These are phyloP conservation scores for Dryas drummondii DNA, from an alignment of 306 rosid genomes.

Conservation along the genomic window DNA sequence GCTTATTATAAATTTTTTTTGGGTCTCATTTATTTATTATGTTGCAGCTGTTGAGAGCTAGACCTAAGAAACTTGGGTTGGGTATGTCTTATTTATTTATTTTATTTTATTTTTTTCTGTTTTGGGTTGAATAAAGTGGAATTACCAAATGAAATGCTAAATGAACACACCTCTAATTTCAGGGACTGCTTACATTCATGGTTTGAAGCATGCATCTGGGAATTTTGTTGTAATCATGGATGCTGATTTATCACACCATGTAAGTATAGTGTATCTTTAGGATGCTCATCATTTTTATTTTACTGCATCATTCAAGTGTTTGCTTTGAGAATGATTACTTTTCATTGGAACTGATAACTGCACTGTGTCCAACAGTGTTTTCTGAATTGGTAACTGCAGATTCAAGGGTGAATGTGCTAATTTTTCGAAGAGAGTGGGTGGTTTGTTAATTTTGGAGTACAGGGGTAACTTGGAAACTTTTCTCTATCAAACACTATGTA, in stretches of 20 bases:
- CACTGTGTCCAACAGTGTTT: neutral
- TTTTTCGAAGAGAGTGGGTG: neutral
- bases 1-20: neutral
- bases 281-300: neutral
- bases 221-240: conserved; percentile 95
- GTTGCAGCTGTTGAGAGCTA: conserved; percentile 76
- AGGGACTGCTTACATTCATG: conserved; percentile 97
- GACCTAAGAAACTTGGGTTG: conserved; percentile 89
- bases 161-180: conserved; percentile 9
- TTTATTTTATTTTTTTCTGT: too few relatives aligned
- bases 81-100: conserved; percentile 42
- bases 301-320: neutral
- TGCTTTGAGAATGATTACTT: neutral
- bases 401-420: neutral
- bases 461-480: neutral
- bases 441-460: neutral
- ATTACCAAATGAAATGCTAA: conserved; percentile 22
- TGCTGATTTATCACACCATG: conserved; percentile 95
- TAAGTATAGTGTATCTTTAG: conserved; percentile 40
- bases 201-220: conserved; percentile 92
- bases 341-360: neutral
- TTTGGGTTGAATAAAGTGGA: neutral
- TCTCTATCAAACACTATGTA: neutral
- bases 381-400: neutral
- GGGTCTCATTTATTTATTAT: conserved; percentile 9